These are phyloP conservation scores for Entomortierella lignicola DNA, from an alignment of 192 early-diverging fungal species.

Conservation along the genomic window DNA sequence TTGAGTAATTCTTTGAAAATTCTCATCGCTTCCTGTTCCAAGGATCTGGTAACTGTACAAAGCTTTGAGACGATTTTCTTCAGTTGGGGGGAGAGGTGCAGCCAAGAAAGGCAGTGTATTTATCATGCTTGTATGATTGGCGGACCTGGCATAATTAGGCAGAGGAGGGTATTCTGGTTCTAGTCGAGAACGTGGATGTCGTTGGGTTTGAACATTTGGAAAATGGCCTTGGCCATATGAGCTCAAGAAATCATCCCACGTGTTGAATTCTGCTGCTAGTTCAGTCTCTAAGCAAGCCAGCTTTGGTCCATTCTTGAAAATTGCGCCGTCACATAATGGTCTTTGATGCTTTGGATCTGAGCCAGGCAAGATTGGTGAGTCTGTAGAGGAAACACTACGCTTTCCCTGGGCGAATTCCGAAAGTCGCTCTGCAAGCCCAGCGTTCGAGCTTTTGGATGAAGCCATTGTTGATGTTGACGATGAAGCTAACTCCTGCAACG, in stretches of 20 bases:
- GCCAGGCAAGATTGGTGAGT: background rate
- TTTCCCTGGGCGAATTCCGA: constrained; percentile 12
- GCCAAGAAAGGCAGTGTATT: constrained; percentile 16
- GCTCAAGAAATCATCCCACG: constrained; percentile 35
- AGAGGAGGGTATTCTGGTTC: constrained; percentile 14
- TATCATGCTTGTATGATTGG: background rate
- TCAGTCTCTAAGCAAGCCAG: background rate
- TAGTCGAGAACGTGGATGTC: background rate
- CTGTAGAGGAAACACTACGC: background rate
- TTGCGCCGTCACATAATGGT: background rate
- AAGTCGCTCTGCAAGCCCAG: constrained; percentile 19
- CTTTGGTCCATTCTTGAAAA: background rate
- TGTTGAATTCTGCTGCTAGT: background rate
- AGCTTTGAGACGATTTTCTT: constrained; percentile 30
- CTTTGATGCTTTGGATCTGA: no score
- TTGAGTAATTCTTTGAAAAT: constrained; percentile 47
- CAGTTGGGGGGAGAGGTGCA: constrained; percentile 27
- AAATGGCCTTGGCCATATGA: constrained; percentile 28
- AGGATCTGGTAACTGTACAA: constrained; percentile 44
- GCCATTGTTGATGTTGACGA: background rate
- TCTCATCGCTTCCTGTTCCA: constrained; percentile 28
- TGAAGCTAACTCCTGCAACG: background rate
- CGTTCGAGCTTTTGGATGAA: background rate
- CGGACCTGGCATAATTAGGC: constrained; percentile 22
- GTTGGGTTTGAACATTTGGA: constrained; percentile 11